Conservation (phyloP, 208 protist genomes). For the Crithidia thermophila region DNA sequence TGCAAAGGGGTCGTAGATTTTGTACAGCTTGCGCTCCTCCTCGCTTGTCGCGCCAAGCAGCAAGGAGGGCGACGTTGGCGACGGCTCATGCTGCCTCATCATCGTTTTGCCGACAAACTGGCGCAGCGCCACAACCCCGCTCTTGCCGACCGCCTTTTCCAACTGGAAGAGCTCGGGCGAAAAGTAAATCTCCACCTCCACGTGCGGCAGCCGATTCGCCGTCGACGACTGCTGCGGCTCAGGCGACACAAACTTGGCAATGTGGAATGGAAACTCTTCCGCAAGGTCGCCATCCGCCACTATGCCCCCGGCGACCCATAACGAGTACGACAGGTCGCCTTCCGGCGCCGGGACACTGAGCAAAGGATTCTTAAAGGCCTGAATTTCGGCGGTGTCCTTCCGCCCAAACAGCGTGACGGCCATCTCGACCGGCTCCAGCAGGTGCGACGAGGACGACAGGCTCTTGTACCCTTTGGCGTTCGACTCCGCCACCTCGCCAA, state of each 20-base stretch:
- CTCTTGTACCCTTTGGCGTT: slow-evolving; percentile 77
- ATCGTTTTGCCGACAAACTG: slow-evolving; percentile 77
- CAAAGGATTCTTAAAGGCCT: slow-evolving; percentile 65
- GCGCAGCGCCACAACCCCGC: slow-evolving; percentile 64
- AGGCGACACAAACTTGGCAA: slow-evolving; percentile 62
- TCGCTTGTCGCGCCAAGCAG: slow-evolving; percentile 50
- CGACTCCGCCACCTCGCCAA: slow-evolving; percentile 60
- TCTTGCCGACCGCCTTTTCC: slow-evolving; percentile 51
- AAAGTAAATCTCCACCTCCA: slow-evolving; percentile 85
- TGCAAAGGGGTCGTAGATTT: slow-evolving; percentile 19
- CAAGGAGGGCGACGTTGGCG: slow-evolving; percentile 62
- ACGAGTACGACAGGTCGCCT: slow-evolving; percentile 73
- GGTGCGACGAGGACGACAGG: slow-evolving; percentile 77
- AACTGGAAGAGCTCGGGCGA: slow-evolving; percentile 80
- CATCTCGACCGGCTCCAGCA: slow-evolving; percentile 79
- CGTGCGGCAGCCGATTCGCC: slow-evolving; percentile 47
- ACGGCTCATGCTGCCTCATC: slow-evolving; percentile 79
- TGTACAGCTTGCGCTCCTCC: slow-evolving; percentile 36
- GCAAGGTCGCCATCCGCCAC: slow-evolving; percentile 61
- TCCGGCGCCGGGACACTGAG: slow-evolving; percentile 67
- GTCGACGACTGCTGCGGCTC: not conserved
- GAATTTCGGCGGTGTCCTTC: slow-evolving; percentile 56
- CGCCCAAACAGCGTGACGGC: slow-evolving; percentile 53
- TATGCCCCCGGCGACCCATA: slow-evolving; percentile 81
- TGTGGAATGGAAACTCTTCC: slow-evolving; percentile 81